phyloP scores from a whole-genome alignment of 306 rosid genomes.

The Fragaria ananassa region DNA sequence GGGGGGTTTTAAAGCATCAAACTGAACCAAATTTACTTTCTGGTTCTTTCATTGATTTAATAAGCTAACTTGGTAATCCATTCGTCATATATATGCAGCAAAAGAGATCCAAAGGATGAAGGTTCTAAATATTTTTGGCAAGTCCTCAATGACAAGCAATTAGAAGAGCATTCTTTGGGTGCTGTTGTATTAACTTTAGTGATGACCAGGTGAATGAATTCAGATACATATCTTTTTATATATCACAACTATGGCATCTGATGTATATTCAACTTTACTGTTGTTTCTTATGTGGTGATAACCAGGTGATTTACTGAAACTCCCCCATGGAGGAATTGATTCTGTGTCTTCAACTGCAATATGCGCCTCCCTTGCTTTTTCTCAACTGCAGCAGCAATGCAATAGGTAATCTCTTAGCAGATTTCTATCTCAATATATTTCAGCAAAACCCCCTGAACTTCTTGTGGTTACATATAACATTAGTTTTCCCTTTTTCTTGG shows the following conservation, averaged over 20 bases:
- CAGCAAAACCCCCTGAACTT: neutral
- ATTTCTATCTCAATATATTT: neutral
- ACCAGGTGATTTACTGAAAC: neutral
- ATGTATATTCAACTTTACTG: neutral
- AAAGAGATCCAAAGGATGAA: slow-evolving; percentile 50
- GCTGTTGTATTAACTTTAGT: neutral
- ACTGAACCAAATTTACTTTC: neutral
- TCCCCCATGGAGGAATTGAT: neutral
- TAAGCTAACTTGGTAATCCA: neutral
- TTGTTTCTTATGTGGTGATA: neutral
- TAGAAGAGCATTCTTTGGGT: neutral
- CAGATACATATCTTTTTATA: neutral
- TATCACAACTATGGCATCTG: neutral
- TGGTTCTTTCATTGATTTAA: neutral
- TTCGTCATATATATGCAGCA: slow-evolving; percentile 28
- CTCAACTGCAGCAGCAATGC: neutral
- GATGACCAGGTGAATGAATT: slow-evolving; percentile 12
- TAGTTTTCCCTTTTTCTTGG: too few relatives aligned
- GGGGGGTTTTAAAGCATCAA: neutral
- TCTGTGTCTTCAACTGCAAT: neutral
- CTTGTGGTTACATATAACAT: neutral
- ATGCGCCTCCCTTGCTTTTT: neutral
- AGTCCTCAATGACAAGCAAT: slow-evolving; percentile 18
- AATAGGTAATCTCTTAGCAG: neutral
- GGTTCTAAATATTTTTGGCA: slow-evolving; percentile 36